A percentile compares a stretch with the other conserved stretches of the same genome.
Evolutionary conservation across 495 filamentous ascomycete genomes (phyloP).

Genomic region (Aspergillus homomorphus): DNA sequence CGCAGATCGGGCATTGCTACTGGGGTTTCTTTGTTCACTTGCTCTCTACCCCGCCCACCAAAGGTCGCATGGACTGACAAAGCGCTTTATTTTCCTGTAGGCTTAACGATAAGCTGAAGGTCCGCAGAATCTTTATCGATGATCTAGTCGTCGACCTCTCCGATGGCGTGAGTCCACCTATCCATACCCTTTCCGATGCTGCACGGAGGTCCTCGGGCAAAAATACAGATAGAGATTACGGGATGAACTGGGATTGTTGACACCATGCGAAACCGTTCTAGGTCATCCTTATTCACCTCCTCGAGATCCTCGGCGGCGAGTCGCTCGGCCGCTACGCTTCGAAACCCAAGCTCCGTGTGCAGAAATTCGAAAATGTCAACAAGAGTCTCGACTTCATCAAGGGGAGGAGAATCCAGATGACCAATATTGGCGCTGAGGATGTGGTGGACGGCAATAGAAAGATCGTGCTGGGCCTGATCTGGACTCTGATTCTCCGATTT

Average conservation of each 20-base stretch:
- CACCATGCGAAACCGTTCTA: slow-evolving; percentile 27
- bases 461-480: slow-evolving; percentile 94
- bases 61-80: slow-evolving; percentile 7
- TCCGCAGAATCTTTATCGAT: slow-evolving; percentile 68
- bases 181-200: not conserved
- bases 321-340: slow-evolving; percentile 95
- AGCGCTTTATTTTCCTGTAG: slow-evolving; percentile 37
- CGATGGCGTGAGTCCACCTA: slow-evolving; percentile 69
- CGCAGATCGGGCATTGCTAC: not conserved
- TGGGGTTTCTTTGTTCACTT: slow-evolving; percentile 3
- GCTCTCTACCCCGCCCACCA: not conserved
- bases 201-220: not conserved
- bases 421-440: slow-evolving; percentile 97
- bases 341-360: slow-evolving; percentile 91
- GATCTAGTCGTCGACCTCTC: slow-evolving; percentile 86
- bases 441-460: slow-evolving; percentile 97
- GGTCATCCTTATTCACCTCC: slow-evolving; percentile 92
- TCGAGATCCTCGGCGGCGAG: slow-evolving; percentile 90
- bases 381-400: slow-evolving; percentile 91
- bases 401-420: slow-evolving; percentile 87
- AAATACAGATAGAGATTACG: not conserved
- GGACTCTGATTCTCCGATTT: slow-evolving; percentile 95
- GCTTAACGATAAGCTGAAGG: slow-evolving; percentile 92
- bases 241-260: not conserved
- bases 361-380: slow-evolving; percentile 98